Conservation (phyloP, 345 rosid species). For the Salix purpurea region DNA sequence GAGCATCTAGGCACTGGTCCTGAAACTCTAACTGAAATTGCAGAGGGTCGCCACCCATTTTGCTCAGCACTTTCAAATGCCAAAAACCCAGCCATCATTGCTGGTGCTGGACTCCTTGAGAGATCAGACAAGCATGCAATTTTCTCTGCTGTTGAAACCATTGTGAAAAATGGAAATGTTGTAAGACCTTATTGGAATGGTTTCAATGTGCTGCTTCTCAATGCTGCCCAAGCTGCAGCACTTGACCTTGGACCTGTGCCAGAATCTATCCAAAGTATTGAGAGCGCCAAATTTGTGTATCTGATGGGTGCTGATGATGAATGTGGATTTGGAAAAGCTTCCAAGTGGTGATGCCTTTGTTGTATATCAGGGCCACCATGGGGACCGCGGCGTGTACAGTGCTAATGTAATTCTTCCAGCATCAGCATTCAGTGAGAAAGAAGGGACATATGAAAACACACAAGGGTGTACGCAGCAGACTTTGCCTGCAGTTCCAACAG, state of each 20-base stretch:
- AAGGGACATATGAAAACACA: too few relatives aligned
- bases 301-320: slow-evolving; percentile 92
- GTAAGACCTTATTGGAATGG: slow-evolving; percentile 93
- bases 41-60: slow-evolving; percentile 77
- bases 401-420: too few relatives aligned
- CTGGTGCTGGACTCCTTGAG: slow-evolving; percentile 86
- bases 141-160: slow-evolving; percentile 65
- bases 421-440: too few relatives aligned
- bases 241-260: slow-evolving; percentile 97
- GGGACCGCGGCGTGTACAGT: too few relatives aligned
- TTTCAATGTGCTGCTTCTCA: slow-evolving; percentile 72
- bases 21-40: slow-evolving; percentile 66
- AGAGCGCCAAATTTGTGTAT: slow-evolving; percentile 80
- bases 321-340: slow-evolving; percentile 63
- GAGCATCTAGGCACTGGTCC: slow-evolving; percentile 92
- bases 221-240: slow-evolving; percentile 97
- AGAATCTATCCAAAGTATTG: slow-evolving; percentile 56
- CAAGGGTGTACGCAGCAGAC: too few relatives aligned
- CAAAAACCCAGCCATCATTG: slow-evolving; percentile 85
- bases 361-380: too few relatives aligned
- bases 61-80: slow-evolving; percentile 57
- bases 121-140: slow-evolving; percentile 75
- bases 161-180: slow-evolving; percentile 65
- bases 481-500: too few relatives aligned
- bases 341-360: too few relatives aligned